Percentiles rank a stretch among this genome's conserved stretches.
phyloP scores from a whole-genome alignment of 2,329 filamentous ascomycete genomes.

The Chrysosporium queenslandicum region DNA sequence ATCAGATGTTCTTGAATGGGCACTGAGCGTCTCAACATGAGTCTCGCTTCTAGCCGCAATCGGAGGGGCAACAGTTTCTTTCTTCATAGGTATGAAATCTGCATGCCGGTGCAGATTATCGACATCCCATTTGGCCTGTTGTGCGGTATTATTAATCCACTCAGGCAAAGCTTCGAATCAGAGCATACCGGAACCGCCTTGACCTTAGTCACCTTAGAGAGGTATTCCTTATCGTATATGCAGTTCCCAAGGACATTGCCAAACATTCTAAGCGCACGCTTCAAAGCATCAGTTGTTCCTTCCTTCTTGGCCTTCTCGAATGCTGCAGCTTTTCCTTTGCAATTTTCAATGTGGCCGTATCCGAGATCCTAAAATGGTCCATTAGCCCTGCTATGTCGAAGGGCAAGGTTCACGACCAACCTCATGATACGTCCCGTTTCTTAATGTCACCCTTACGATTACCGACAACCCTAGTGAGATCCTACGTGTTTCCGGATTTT shows the following conservation, averaged over 20 bases:
- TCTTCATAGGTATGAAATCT: conserved; percentile 56
- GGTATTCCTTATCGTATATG: conserved; percentile 92
- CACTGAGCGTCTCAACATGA: conserved; percentile 20
- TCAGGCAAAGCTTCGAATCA: neutral
- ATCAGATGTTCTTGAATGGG: conserved; percentile 28
- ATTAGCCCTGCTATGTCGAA: neutral
- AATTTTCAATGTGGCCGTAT: conserved; percentile 94
- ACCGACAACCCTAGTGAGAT: conserved; percentile 81
- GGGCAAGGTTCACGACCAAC: conserved; percentile 27
- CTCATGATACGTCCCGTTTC: conserved; percentile 93
- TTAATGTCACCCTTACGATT: conserved; percentile 78
- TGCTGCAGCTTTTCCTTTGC: conserved; percentile 84
- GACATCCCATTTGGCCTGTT: conserved; percentile 60
- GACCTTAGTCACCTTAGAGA: conserved; percentile 79
- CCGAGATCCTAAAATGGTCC: conserved; percentile 60
- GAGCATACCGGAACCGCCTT: conserved; percentile 56
- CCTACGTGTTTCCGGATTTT: conserved; percentile 64
- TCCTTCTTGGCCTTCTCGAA: conserved; percentile 99
- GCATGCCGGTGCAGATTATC: conserved; percentile 71
- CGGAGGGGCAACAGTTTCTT: conserved; percentile 33
- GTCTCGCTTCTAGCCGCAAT: conserved; percentile 12
- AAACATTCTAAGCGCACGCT: conserved; percentile 80
- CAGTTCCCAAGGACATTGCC: conserved; percentile 97
- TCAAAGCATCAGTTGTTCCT: conserved; percentile 87
- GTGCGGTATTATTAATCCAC: conserved; percentile 17